These are phyloP conservation scores for Sporothrix brunneoviolacea DNA, from an alignment of 2,329 filamentous ascomycete species.

Conservation along the genomic window DNA sequence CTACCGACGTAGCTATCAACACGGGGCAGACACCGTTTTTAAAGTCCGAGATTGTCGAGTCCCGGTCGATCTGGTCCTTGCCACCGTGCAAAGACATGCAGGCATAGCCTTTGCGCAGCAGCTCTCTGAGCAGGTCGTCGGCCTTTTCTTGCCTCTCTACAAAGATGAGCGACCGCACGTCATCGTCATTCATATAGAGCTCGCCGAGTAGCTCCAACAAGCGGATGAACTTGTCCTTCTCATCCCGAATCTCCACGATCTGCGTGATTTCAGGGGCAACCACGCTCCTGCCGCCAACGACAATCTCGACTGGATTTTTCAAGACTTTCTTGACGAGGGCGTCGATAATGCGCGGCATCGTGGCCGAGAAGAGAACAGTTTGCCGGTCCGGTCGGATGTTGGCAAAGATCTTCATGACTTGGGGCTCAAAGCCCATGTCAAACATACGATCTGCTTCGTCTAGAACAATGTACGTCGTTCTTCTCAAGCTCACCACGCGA, in stretches of 20 bases:
- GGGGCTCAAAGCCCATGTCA: slow-evolving; percentile 98
- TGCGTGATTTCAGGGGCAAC: slow-evolving; percentile 92
- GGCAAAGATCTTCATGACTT: slow-evolving; percentile 92
- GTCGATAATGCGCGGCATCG: slow-evolving; percentile 91
- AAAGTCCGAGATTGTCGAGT: slow-evolving; percentile 88
- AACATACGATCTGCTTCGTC: slow-evolving; percentile 99
- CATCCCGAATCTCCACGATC: slow-evolving; percentile 78
- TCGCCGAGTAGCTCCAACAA: slow-evolving; percentile 82
- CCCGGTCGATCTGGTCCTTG: slow-evolving; percentile 87
- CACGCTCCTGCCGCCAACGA: slow-evolving; percentile 79
- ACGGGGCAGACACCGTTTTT: slow-evolving; percentile 86
- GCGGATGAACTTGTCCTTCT: slow-evolving; percentile 75
- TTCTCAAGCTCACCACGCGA: slow-evolving; percentile 82
- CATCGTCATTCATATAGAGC: slow-evolving; percentile 79
- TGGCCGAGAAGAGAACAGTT: slow-evolving; percentile 92
- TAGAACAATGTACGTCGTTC: slow-evolving; percentile 89
- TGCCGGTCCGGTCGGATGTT: slow-evolving; percentile 90
- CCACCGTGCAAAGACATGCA: slow-evolving; percentile 92
- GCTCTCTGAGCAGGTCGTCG: slow-evolving; percentile 69
- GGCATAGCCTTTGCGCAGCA: slow-evolving; percentile 78
- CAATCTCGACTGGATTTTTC: slow-evolving; percentile 79
- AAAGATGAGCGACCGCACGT: slow-evolving; percentile 83
- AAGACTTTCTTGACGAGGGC: slow-evolving; percentile 83
- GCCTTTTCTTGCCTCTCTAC: slow-evolving; percentile 89
- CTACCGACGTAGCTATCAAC: slow-evolving; percentile 89